Base-by-base conservation (phyloP, 768 basidiomycete genomes). In the Panaeolus papilionaceus region DNA sequence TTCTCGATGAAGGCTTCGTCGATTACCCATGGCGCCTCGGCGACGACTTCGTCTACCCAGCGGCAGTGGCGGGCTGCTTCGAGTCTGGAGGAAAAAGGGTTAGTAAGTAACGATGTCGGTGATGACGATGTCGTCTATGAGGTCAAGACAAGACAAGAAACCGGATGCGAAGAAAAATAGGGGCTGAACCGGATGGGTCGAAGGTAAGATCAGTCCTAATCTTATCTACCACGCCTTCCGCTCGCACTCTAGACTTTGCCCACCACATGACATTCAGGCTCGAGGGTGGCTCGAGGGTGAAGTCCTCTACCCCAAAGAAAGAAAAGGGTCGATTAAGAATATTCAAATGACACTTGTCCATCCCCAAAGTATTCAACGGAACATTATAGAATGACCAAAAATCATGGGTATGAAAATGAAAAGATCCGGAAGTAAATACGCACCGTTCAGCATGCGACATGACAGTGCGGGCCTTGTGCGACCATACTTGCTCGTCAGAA, bases 1-100 rank as follows among this genome's bases (percentile, higher is more conserved):
- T 91, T 91, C 54, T 93, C 86, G 26, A 99, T 70, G 76, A 98
- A 99, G 0, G 84, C 89, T 65, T 91, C 83, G 71, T 91, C 89
- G 67, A 99, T 83, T 45, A 94, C 82, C 98, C 97, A 98, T 2
- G 98, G 98, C 2, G 92, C 93, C 44, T 94, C 92, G 5, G 94
- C 86, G 26, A 98, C 83, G 61, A 99, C 91, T 78, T 98, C 92
- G 75, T 98, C 95, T 0, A 96, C 95, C 97, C 97, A 99, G 66
- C 94, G 88, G 76, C 96, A 96, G 76, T 99, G 95, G n/a, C 94
- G 85, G n/a, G 91, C 92, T 5, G 92, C 88, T 79, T 99, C 98
- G 72, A 95, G 84, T 67, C 92, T 92, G 42, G 16, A 18, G 42
- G 42, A 16, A 44, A 9, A 18, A 3, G 5, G 18, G 18, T 44